phyloP scores from a whole-genome alignment of 1,139 yeast species.

The Taphrina deformans region DNA sequence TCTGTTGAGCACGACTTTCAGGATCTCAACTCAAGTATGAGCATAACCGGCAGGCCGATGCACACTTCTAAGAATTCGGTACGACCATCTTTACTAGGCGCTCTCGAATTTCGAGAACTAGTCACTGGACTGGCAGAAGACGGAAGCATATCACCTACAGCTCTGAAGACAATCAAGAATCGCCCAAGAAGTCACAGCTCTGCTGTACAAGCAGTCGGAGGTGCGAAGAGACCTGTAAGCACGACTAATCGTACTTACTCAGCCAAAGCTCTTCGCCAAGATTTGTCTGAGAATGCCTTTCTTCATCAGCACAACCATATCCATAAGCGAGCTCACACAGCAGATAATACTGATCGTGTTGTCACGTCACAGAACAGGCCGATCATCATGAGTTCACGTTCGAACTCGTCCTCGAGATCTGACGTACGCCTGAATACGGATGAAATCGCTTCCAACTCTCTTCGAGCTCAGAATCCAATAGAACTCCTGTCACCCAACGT shows the following conservation, averaged over 20 bases:
- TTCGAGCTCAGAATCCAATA: conserved; percentile 20
- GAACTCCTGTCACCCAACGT: conserved; percentile 12
- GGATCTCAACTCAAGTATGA: conserved; percentile 27
- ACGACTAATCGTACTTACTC: background rate
- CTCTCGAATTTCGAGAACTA: conserved; percentile 48
- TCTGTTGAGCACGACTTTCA: conserved; percentile 12
- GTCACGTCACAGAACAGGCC: background rate
- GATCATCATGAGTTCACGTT: background rate
- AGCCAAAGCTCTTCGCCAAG: background rate
- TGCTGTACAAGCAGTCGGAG: background rate
- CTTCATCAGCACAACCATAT: conserved; percentile 5
- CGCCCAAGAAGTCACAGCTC: conserved; percentile 10
- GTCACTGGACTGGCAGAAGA: conserved; percentile 37
- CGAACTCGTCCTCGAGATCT: conserved; percentile 9
- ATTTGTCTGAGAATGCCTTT: background rate
- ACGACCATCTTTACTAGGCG: conserved; percentile 51
- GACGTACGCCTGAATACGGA: background rate
- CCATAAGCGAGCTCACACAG: background rate
- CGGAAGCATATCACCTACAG: background rate
- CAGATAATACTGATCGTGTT: background rate
- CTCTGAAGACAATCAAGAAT: conserved; percentile 1
- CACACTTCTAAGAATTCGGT: conserved; percentile 38
- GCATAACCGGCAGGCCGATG: conserved; percentile 23
- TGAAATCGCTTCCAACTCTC: conserved; percentile 25
- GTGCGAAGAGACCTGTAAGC: background rate